Evolutionary conservation across 768 basidiomycete species (phyloP).

Genomic region (Amanita fuliginea): DNA sequence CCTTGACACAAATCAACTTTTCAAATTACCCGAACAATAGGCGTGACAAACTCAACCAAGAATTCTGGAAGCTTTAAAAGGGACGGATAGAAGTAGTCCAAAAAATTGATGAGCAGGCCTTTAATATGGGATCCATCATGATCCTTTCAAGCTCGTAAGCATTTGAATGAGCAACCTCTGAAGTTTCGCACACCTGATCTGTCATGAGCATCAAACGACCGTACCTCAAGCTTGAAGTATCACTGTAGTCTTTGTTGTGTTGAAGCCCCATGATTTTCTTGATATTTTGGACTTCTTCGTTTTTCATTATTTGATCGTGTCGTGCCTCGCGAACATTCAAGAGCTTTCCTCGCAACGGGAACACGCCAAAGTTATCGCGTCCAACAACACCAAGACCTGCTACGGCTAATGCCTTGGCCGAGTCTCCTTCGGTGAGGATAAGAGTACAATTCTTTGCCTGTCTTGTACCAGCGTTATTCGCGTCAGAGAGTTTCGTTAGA

Average conservation of each 20-base stretch:
- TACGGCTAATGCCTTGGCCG: slow-evolving; percentile 92
- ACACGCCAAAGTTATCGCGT: slow-evolving; percentile 94
- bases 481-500: slow-evolving; percentile 88
- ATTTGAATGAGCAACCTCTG: neutral
- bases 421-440: slow-evolving; percentile 98
- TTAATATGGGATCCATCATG: slow-evolving; percentile 99
- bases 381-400: slow-evolving; percentile 93
- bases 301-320: slow-evolving; percentile 96
- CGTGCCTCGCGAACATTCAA: slow-evolving; percentile 95
- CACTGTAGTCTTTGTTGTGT: slow-evolving; percentile 83
- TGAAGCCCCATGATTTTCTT: slow-evolving; percentile 97
- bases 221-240: slow-evolving; percentile 64
- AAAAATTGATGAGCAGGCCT: slow-evolving; percentile 95
- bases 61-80: slow-evolving; percentile 85
- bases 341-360: slow-evolving; percentile 93
- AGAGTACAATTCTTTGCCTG: slow-evolving; percentile 79
- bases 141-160: slow-evolving; percentile 46
- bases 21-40: slow-evolving; percentile 78
- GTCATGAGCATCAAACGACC: slow-evolving; percentile 99
- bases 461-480: slow-evolving; percentile 91
- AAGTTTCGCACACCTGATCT: slow-evolving; percentile 64
- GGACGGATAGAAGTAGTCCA: slow-evolving; percentile 96
- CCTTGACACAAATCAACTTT: neutral
- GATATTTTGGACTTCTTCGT: slow-evolving; percentile 93
- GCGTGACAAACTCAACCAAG: slow-evolving; percentile 96